Percentiles rank a stretch among this genome's conserved stretches.
Evolutionary conservation across 805 yeast species (phyloP).

Genomic region (Starmerella davenportii): DNA sequence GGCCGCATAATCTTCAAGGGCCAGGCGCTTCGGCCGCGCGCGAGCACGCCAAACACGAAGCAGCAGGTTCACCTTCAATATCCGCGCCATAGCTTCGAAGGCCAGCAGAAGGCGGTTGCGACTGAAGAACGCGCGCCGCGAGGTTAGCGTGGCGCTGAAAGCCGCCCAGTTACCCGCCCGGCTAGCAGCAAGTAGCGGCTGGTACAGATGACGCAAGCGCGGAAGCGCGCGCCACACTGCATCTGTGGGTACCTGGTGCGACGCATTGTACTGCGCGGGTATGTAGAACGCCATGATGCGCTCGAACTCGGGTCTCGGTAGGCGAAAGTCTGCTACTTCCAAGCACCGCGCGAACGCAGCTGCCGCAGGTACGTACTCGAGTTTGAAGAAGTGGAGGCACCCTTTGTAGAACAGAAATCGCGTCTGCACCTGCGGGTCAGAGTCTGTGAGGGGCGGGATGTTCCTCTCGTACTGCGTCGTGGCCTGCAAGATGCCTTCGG

Average conservation of each 20-base stretch:
- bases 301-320: conserved; percentile 5
- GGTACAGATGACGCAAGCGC: conserved; percentile 5
- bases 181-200: conserved; percentile 6
- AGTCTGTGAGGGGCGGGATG: conserved; percentile 9
- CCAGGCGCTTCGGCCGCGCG: conserved; percentile 10
- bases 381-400: conserved; percentile 10
- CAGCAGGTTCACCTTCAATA: conserved; percentile 9
- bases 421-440: conserved; percentile 7
- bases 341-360: conserved; percentile 6
- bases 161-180: conserved; percentile 8
- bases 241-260: conserved; percentile 7
- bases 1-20: conserved; percentile 2
- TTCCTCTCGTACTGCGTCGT: conserved; percentile 4
- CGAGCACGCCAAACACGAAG: conserved; percentile 9
- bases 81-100: conserved; percentile 5
- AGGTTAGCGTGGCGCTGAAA: conserved; percentile 1
- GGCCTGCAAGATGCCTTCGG: conserved; percentile 15
- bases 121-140: conserved; percentile 3
- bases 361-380: conserved; percentile 7
- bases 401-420: conserved; percentile 14
- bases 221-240: conserved; percentile 11
- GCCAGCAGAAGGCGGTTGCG: conserved; percentile 12
- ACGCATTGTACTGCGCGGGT: conserved; percentile 9
- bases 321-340: background rate
- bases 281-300: conserved; percentile 11